Percentiles rank a stretch among this genome's conserved stretches.
Evolutionary conservation across 2,329 filamentous ascomycete genomes (phyloP).

Genomic region (Aspergillus niger): DNA sequence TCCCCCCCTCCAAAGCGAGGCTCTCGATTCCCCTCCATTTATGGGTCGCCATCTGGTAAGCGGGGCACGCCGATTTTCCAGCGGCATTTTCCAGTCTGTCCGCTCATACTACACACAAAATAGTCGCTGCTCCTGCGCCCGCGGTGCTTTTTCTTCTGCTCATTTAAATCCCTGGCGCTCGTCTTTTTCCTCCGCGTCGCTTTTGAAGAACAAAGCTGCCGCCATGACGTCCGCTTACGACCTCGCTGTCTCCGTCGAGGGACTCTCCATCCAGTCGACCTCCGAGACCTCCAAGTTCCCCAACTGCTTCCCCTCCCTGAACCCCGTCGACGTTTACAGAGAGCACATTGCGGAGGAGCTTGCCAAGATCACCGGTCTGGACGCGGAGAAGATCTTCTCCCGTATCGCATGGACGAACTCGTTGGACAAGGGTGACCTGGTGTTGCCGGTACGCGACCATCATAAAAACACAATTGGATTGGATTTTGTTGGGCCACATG

Average conservation of each 20-base stretch:
- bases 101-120: constrained; percentile 19
- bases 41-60: constrained; percentile 44
- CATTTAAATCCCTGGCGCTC: constrained; percentile 11
- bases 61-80: constrained; percentile 43
- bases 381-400: constrained; percentile 42
- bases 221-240: constrained; percentile 39
- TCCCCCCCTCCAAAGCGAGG: constrained; percentile 27
- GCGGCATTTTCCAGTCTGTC: constrained; percentile 28
- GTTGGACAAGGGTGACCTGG: constrained; percentile 51
- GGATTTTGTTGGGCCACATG: neutral
- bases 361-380: constrained; percentile 40
- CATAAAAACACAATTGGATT: neutral
- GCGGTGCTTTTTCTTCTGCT: constrained; percentile 12
- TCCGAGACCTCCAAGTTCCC: constrained; percentile 42
- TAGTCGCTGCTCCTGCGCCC: constrained; percentile 23
- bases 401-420: constrained; percentile 49
- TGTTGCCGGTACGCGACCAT: constrained; percentile 41
- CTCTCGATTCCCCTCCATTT: constrained; percentile 27
- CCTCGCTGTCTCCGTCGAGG: constrained; percentile 40
- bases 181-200: constrained; percentile 13
- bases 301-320: constrained; percentile 47
- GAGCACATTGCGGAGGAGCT: constrained; percentile 49
- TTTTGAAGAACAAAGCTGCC: constrained; percentile 22
- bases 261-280: constrained; percentile 44
- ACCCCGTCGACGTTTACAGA: constrained; percentile 51